Percentiles rank a stretch among this genome's conserved stretches.
Evolutionary conservation across 129 eudicot genomes (phyloP).

Genomic region (Logfia minima): DNA sequence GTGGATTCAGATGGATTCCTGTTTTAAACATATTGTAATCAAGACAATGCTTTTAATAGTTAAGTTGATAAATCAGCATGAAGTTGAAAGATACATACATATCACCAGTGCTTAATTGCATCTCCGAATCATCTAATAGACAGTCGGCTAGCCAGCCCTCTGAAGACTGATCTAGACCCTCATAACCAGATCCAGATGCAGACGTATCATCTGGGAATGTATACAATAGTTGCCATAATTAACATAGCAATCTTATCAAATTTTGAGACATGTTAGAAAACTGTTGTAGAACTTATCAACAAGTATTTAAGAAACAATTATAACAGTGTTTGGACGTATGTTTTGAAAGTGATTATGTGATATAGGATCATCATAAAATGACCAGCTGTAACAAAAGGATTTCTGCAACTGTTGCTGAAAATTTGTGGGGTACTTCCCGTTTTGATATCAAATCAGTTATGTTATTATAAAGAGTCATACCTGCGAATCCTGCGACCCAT

Average conservation of each 20-base stretch:
- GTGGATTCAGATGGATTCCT: constrained; percentile 58
- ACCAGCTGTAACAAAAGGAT: too few relatives aligned
- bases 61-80: constrained; percentile 14
- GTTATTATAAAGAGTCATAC: constrained; percentile 35
- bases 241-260: background rate
- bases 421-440: background rate
- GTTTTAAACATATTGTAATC: constrained; percentile 36
- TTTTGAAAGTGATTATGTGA: background rate
- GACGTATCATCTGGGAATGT: constrained; percentile 46
- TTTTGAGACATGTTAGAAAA: background rate
- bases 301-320: constrained; percentile 11
- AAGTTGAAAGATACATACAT: constrained; percentile 47
- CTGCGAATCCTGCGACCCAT: constrained; percentile 82
- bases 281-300: background rate
- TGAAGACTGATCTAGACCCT: constrained; percentile 55
- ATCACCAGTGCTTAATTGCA: constrained; percentile 56
- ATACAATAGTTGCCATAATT: background rate
- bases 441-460: background rate
- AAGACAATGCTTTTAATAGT: constrained; percentile 7
- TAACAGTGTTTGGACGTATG: background rate
- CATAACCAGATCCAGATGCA: constrained; percentile 54
- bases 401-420: background rate
- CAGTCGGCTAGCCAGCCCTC: constrained; percentile 87
- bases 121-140: constrained; percentile 56
- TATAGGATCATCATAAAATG: background rate